Percentiles rank a stretch among this genome's conserved stretches.
phyloP scores from a whole-genome alignment of 306 rosid genomes.

The Cicer yamashitae region DNA sequence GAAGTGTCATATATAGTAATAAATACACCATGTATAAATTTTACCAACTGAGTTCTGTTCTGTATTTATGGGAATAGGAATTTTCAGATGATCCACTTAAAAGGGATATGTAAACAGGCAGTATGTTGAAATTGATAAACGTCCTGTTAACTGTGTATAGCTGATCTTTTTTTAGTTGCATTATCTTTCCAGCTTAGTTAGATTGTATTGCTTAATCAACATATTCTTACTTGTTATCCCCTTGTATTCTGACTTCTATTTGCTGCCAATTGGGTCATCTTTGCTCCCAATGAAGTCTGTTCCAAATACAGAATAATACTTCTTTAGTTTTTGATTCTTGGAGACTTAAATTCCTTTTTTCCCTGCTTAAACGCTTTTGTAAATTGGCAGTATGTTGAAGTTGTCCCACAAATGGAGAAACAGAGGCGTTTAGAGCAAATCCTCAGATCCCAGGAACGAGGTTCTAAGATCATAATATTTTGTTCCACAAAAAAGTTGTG shows the following conservation, averaged over 20 bases:
- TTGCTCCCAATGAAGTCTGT: conserved; percentile 1
- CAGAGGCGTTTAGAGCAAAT: conserved; percentile 98
- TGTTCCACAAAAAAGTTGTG: conserved; percentile 97
- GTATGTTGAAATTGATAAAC: background rate
- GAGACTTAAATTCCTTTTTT: conserved; percentile 14
- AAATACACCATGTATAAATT: background rate
- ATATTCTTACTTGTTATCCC: conserved; percentile 2
- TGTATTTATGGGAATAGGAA: background rate
- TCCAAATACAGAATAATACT: background rate
- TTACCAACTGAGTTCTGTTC: conserved; percentile 16
- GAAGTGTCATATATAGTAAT: background rate
- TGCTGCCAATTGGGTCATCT: conserved; percentile 1
- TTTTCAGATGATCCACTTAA: conserved; percentile 8
- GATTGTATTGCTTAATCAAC: conserved; percentile 14
- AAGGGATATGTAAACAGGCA: background rate
- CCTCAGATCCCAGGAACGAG: conserved; percentile 88
- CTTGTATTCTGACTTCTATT: conserved; percentile 16
- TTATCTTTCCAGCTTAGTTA: conserved; percentile 13
- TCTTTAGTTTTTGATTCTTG: conserved; percentile 12
- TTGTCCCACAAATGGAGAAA: conserved; percentile 97
- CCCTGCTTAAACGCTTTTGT: conserved; percentile 6
- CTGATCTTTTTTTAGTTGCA: background rate
- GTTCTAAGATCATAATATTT: conserved; percentile 88
- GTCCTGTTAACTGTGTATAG: background rate
- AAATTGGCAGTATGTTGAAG: conserved; percentile 83